Evolutionary conservation across 2,329 filamentous ascomycete species (phyloP).

Genomic region (Aspergillus aculeatus): DNA sequence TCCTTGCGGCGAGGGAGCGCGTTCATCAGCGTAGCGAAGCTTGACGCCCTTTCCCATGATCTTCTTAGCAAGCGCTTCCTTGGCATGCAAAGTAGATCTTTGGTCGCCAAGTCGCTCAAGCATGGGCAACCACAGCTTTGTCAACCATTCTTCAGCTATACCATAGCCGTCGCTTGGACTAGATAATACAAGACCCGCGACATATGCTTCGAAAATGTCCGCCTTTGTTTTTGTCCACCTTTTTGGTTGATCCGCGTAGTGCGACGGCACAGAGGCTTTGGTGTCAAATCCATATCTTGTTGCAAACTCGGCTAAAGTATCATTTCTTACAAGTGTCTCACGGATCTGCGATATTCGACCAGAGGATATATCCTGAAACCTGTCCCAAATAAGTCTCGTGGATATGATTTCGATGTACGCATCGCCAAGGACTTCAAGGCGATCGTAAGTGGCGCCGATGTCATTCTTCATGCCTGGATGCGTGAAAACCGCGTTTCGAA

Average conservation of each 20-base stretch:
- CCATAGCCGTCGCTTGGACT: constrained; percentile 62
- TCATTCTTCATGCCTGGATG: constrained; percentile 54
- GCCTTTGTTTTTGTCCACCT: constrained; percentile 71
- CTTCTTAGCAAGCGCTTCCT: constrained; percentile 52
- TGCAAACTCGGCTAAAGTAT: constrained; percentile 70
- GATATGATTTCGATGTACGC: constrained; percentile 78
- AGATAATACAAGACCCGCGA: constrained; percentile 73
- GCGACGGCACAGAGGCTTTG: constrained; percentile 57
- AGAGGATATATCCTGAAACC: constrained; percentile 63
- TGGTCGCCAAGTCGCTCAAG: constrained; percentile 45
- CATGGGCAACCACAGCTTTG: constrained; percentile 68
- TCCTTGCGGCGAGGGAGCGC: constrained; percentile 30
- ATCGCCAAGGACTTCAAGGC: constrained; percentile 85
- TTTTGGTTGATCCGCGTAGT: constrained; percentile 48
- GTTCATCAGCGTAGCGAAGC: constrained; percentile 58
- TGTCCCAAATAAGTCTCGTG: constrained; percentile 70
- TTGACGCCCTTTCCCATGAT: constrained; percentile 59
- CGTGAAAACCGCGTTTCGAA: constrained; percentile 66
- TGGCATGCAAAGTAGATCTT: constrained; percentile 44
- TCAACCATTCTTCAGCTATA: constrained; percentile 68
- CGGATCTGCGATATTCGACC: constrained; percentile 74
- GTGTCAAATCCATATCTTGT: constrained; percentile 68
- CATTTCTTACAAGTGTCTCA: constrained; percentile 77
- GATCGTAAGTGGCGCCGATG: constrained; percentile 63
- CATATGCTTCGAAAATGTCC: constrained; percentile 88